Base-by-base conservation (phyloP, 1,139 yeast genomes). In the Suhomyces yuchorum region DNA sequence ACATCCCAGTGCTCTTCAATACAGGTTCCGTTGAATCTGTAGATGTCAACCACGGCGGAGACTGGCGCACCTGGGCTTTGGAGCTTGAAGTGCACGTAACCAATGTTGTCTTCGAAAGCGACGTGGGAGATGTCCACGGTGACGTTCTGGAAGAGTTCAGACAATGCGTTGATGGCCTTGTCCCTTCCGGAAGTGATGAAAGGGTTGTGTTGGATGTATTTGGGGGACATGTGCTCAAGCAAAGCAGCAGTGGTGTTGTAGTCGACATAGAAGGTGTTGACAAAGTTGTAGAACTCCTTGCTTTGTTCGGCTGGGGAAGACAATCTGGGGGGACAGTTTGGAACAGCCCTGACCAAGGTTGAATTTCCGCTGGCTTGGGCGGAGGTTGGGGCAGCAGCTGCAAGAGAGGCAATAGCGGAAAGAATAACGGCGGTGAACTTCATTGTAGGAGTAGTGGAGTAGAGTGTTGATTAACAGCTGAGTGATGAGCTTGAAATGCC, bases 11-110 rank as follows among this genome's bases (percentile, higher is more conserved):
- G 43, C 23, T 40, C 43, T 34, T 40, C 43, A 6, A 40, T 37
- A 34, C 43, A 40, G 32, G 43, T 40, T 23, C 43, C 43, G 37
- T 40, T 40, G 32, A 40, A 17, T 33, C 43, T 40, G 43, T 40
- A 40, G 30, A 40, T 17, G 15, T 40, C 43, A 14, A 33, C 28
- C 11, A 33, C 12, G 9, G 38, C 43, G 15, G 37, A 23, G 7
- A 15, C 14, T 3, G 38, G 38, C 14, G 17, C 15, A 12, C 38
- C 43, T 4, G 8, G 17, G 8, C 17, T 15, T 15, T 9, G 3
- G 17, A 40, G 33, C 37, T 23, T 40, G 38, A 11, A 40, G 43
- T 40, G 43, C 5, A 40, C 43, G 33, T 33, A 33, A 17, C 43
- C 43, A 18, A 34, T 12, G 33, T 23, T 33, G 23, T 40, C 12